Conservation (phyloP, 371 early-diverging fungal species). For the Mucor velutinosus region DNA sequence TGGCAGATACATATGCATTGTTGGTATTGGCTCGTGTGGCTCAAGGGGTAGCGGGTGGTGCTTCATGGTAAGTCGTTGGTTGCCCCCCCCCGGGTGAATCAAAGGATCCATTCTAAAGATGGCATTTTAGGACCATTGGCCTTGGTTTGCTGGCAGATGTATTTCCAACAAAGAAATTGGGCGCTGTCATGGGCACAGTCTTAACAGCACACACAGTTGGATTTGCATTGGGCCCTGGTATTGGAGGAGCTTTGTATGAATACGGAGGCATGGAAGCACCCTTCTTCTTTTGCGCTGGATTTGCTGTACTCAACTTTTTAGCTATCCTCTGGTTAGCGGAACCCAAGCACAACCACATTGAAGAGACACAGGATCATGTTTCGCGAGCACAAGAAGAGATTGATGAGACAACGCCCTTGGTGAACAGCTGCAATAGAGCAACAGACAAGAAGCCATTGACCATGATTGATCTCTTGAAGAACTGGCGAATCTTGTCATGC, state of each 20-base stretch:
- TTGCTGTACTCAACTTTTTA: conserved; percentile 73
- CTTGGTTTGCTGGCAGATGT: conserved; percentile 81
- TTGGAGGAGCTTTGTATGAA: conserved; percentile 77
- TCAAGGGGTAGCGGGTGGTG: conserved; percentile 80
- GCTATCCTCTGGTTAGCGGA: conserved; percentile 66
- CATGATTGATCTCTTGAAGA: conserved; percentile 52
- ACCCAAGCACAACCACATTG: conserved; percentile 35
- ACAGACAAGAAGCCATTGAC: conserved; percentile 33
- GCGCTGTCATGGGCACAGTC: conserved; percentile 77
- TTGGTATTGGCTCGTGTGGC: conserved; percentile 75
- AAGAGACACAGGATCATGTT: conserved; percentile 19
- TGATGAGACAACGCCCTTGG: conserved; percentile 17
- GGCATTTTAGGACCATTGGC: conserved; percentile 62
- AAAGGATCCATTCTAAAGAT: neutral
- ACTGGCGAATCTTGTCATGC: conserved; percentile 59
- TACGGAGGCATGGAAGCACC: conserved; percentile 71
- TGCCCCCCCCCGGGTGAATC: too few species aligned
- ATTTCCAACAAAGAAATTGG: conserved; percentile 68
- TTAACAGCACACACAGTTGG: conserved; percentile 76
- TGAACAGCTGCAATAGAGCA: conserved; percentile 8
- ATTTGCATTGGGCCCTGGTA: conserved; percentile 74
- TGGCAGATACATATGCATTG: conserved; percentile 66
- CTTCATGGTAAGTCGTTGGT: conserved; percentile 62
- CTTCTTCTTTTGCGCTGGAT: conserved; percentile 71
- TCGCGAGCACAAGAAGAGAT: conserved; percentile 30